Conservation (phyloP, 441 rosid species). For the Corymbia citriodora region DNA sequence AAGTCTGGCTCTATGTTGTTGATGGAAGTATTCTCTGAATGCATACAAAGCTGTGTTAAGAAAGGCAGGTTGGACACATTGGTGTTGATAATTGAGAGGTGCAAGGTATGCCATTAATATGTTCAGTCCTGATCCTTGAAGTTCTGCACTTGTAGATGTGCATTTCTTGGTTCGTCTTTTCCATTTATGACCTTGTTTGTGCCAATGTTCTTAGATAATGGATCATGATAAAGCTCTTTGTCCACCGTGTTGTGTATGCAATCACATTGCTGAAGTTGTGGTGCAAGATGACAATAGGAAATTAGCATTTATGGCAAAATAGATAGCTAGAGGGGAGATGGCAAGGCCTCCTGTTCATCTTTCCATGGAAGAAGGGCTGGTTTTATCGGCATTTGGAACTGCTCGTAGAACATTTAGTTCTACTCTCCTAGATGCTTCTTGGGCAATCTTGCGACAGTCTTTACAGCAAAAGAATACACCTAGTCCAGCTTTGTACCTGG, state of each 20-base stretch:
- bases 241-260: constrained; percentile 75
- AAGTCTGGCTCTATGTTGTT: constrained; percentile 50
- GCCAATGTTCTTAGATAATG: constrained; percentile 39
- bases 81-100: constrained; percentile 73
- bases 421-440: constrained; percentile 71
- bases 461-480: constrained; percentile 67
- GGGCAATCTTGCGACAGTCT: constrained; percentile 62
- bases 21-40: constrained; percentile 27
- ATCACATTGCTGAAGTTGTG: constrained; percentile 62
- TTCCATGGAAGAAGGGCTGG: constrained; percentile 82
- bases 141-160: neutral
- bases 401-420: constrained; percentile 72
- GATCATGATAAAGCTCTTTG: constrained; percentile 82
- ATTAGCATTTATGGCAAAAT: constrained; percentile 71
- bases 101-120: constrained; percentile 55
- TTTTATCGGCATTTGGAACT: constrained; percentile 72
- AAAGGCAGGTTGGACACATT: constrained; percentile 54
- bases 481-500: constrained; percentile 61
- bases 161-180: neutral
- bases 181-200: constrained; percentile 11
- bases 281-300: constrained; percentile 67
- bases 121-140: neutral
- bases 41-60: constrained; percentile 43
- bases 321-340: constrained; percentile 69
- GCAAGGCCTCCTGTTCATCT: constrained; percentile 49